Percentiles rank a stretch among this genome's conserved stretches.
phyloP scores from a whole-genome alignment of 805 yeast species.

The Henningerozyma blattae region DNA sequence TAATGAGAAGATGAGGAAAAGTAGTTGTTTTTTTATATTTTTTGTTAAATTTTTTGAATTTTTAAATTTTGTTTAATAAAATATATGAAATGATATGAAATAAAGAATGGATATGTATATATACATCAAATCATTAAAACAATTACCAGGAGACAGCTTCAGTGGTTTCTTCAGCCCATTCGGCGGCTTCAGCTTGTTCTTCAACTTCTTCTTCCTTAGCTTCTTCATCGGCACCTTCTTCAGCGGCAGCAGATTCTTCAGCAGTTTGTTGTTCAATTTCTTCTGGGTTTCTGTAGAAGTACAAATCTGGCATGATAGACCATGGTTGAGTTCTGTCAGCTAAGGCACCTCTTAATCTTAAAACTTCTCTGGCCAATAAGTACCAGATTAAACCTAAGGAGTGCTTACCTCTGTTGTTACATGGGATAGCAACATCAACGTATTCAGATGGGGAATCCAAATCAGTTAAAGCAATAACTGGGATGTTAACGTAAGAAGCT shows the following conservation, averaged over 20 bases:
- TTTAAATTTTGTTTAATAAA: not conserved
- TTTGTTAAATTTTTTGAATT: not conserved
- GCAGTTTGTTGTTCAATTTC: constrained; percentile 76
- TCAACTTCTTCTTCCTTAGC: constrained; percentile 73
- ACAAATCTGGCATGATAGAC: constrained; percentile 99
- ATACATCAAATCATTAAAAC: constrained; percentile 1
- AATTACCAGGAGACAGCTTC: constrained; percentile 24
- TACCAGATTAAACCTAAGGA: constrained; percentile 99
- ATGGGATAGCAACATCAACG: constrained; percentile 99
- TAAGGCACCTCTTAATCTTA: constrained; percentile 95
- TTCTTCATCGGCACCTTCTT: constrained; percentile 46
- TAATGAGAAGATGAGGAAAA: not conserved
- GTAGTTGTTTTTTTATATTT: not conserved
- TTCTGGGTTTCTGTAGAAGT: constrained; percentile 99
- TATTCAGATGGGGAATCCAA: constrained; percentile 98
- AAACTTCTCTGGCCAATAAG: constrained; percentile 97
- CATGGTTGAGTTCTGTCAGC: constrained; percentile 95
- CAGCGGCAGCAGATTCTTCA: constrained; percentile 59
- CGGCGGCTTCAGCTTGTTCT: constrained; percentile 52
- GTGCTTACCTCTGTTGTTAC: constrained; percentile 99
- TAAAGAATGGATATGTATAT: too few species aligned
- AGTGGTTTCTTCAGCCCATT: constrained; percentile 42
- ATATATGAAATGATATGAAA: constrained; percentile 1
- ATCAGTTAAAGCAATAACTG: constrained; percentile 98
- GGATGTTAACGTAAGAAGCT: constrained; percentile 99